These are phyloP conservation scores for Zangia roseola DNA, from an alignment of 768 basidiomycete genomes.

Conservation along the genomic window DNA sequence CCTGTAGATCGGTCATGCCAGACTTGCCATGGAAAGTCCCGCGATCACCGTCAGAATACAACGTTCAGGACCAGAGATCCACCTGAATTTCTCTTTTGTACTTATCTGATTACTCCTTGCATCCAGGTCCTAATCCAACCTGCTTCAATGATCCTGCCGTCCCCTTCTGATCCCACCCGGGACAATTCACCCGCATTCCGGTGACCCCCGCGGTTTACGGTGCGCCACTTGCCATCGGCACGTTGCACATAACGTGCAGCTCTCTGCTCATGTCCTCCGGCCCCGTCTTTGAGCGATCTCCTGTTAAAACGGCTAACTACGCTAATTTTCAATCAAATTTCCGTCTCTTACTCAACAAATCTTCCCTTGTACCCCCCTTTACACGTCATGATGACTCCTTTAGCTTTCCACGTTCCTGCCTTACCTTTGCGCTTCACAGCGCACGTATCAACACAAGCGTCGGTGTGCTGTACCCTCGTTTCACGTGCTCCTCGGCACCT, in stretches of 20 bases:
- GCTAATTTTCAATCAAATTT: conserved; percentile 30
- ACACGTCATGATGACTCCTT: conserved; percentile 22
- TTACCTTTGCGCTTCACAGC: conserved; percentile 2
- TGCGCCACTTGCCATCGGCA: background rate
- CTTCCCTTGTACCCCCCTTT: background rate
- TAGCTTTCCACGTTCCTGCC: conserved; percentile 1
- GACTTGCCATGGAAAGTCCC: conserved; percentile 18
- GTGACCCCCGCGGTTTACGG: background rate
- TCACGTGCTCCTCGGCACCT: conserved; percentile 27
- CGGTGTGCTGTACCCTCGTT: conserved; percentile 11
- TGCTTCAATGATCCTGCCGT: conserved; percentile 5
- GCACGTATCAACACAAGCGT: conserved; percentile 1
- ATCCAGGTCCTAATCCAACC: background rate
- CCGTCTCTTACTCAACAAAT: conserved; percentile 20
- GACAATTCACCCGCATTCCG: background rate
- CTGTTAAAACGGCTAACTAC: conserved; percentile 32
- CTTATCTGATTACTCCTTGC: conserved; percentile 13
- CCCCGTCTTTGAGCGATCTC: conserved; percentile 19
- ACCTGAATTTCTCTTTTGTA: conserved; percentile 5
- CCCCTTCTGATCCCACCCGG: background rate
- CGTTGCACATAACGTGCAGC: background rate
- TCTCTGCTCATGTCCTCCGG: conserved; percentile 4
- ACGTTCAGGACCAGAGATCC: conserved; percentile 4
- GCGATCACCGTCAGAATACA: conserved; percentile 17
- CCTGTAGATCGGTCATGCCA: conserved; percentile 21